A percentile compares a stretch with the other conserved stretches of the same genome.
Conservation (phyloP, 352 stramenopile species). For the Albugo laibachii region DNA sequence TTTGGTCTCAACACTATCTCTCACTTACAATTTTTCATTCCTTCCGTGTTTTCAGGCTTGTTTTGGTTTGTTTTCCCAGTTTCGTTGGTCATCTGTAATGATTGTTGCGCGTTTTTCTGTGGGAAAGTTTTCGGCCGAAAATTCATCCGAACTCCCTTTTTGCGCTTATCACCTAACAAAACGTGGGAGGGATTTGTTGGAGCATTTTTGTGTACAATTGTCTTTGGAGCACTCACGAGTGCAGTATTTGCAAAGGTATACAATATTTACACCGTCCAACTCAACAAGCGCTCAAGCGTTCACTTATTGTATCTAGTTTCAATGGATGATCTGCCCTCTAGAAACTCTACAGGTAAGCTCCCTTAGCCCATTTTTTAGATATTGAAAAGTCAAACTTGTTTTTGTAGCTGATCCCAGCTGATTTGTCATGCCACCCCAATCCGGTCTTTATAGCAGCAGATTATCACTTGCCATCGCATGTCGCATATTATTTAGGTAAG, state of each 20-base stretch:
- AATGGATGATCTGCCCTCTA: slow-evolving; percentile 88
- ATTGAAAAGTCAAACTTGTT: neutral
- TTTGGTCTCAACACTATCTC: slow-evolving; percentile 5
- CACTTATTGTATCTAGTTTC: slow-evolving; percentile 21
- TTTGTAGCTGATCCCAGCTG: slow-evolving; percentile 42
- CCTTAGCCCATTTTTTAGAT: neutral
- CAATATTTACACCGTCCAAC: neutral
- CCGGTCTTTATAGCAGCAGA: slow-evolving; percentile 35
- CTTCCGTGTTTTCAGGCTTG: slow-evolving; percentile 28
- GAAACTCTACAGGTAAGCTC: slow-evolving; percentile 43
- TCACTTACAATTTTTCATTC: neutral
- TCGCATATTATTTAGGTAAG: slow-evolving; percentile 59
- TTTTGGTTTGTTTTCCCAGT: slow-evolving; percentile 92
- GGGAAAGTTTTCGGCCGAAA: slow-evolving; percentile 70
- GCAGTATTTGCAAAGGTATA: slow-evolving; percentile 68
- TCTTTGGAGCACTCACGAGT: slow-evolving; percentile 86
- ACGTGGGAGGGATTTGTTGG: slow-evolving; percentile 99
- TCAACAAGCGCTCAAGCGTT: no score
- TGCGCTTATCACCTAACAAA: slow-evolving; percentile 95
- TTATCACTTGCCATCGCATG: slow-evolving; percentile 44
- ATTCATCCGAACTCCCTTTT: slow-evolving; percentile 85
- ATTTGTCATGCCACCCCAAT: slow-evolving; percentile 35
- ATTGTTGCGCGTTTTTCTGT: slow-evolving; percentile 91
- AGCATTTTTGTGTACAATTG: slow-evolving; percentile 89
- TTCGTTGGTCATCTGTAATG: slow-evolving; percentile 89